Conservation (phyloP, 2,329 filamentous ascomycete species). For the Penicillium sp. region DNA sequence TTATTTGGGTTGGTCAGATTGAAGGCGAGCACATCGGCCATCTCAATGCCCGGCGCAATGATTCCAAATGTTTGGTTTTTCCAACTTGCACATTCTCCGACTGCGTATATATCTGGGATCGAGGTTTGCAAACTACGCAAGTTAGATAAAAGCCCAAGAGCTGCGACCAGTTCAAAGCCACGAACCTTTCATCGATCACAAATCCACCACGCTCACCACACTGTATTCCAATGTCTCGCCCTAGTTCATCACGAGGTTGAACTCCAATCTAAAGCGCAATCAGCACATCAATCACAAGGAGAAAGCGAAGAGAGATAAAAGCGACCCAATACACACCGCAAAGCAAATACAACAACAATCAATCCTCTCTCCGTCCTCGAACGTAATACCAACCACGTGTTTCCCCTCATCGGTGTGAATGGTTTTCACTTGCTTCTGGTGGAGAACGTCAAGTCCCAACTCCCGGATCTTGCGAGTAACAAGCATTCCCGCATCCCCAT, state of each 20-base stretch:
- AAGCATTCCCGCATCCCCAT: slow-evolving; percentile 75
- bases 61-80: slow-evolving; percentile 82
- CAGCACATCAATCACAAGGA: background rate
- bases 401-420: slow-evolving; percentile 69
- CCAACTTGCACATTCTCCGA: slow-evolving; percentile 91
- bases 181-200: slow-evolving; percentile 52
- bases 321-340: slow-evolving; percentile 50
- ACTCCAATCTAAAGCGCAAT: slow-evolving; percentile 65
- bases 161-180: background rate
- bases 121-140: slow-evolving; percentile 62
- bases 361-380: slow-evolving; percentile 77
- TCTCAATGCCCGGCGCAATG: slow-evolving; percentile 85
- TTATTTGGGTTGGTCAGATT: slow-evolving; percentile 82
- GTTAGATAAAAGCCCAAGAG: slow-evolving; percentile 2
- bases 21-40: slow-evolving; percentile 88
- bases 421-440: slow-evolving; percentile 70
- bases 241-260: slow-evolving; percentile 75
- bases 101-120: slow-evolving; percentile 71
- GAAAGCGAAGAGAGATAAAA: background rate
- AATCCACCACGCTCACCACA: slow-evolving; percentile 71
- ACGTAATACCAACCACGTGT: slow-evolving; percentile 69
- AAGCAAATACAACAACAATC: slow-evolving; percentile 82
- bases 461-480: slow-evolving; percentile 76
- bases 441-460: slow-evolving; percentile 76
- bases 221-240: slow-evolving; percentile 65